Evolutionary conservation across 2,329 filamentous ascomycete species (phyloP), one percentile per base, ranked within the genome.

Genomic region (Venturia carpophila): DNA sequence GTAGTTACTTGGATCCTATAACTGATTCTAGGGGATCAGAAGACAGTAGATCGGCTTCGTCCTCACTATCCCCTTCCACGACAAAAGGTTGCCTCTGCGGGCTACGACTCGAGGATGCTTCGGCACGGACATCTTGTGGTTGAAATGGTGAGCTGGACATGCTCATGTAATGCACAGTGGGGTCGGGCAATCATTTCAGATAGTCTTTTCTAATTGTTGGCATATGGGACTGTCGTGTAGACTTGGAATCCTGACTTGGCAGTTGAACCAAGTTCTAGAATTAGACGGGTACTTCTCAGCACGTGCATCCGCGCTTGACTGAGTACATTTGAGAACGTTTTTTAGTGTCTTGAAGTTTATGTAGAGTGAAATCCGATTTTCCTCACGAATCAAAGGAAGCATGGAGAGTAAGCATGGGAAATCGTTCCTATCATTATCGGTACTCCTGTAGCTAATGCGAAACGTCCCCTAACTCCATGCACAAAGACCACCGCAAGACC

Each of bases 1-100:
- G 39, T 27, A 65, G 70, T 27, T 73, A 78, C 77, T 73, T 73
- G 45, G 83, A 79, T 64, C 77, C 75, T 42, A 83, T 71, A 55
- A 79, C 77, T 62, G 78, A 75, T 64, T 79, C 77, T 66, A 87
- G 75, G 24, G 85, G 84, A 72, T 88, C 85, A 60, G 84, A 79
- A 55, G 77, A 78, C 64, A 87, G 77, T 65, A 80, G 71, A 39
- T 75, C 73, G 67, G 81, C 77, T 69, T 81, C 78, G 67, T 85
- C 78, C 72, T 83, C 81, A 69, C 75, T 75, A 69, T 77, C 73
- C 68, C 76, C 74, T 64, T 75, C 72, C n/a, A 62, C 60, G 17
- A 66, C 67, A 9, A 68, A 67, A 19, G 68, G 62, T 55, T 63
- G 64, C 30, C 64, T 41, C 13, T 1, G 19, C 13, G 41, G 42